These are phyloP conservation scores for Colletotrichum sp. DNA, from an alignment of 2,329 filamentous ascomycete species.

Conservation along the genomic window DNA sequence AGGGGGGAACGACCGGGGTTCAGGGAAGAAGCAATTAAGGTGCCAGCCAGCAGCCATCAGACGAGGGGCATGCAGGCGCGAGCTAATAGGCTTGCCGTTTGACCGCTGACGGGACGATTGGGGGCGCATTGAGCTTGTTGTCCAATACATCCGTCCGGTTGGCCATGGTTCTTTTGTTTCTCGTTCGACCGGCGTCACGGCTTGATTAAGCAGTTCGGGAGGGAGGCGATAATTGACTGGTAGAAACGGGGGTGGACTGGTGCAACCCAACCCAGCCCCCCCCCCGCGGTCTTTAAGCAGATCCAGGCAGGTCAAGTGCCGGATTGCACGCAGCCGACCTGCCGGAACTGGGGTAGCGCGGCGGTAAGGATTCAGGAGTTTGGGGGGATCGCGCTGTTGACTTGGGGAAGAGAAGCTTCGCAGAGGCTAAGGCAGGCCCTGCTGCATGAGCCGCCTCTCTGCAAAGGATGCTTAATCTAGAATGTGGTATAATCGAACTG, in stretches of 20 bases:
- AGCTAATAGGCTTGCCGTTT: background rate
- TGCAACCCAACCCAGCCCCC: background rate
- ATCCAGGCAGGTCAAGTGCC: slow-evolving; percentile 18
- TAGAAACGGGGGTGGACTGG: background rate
- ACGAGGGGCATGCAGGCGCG: background rate
- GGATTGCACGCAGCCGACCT: slow-evolving; percentile 13
- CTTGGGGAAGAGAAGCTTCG: background rate
- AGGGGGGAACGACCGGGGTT: background rate
- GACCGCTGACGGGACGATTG: background rate
- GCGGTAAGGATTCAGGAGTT: slow-evolving; percentile 1
- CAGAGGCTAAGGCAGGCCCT: background rate
- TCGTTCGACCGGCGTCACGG: background rate
- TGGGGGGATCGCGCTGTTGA: background rate
- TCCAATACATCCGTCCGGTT: background rate
- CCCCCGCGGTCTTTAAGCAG: background rate
- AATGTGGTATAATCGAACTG: background rate
- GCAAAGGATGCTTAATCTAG: background rate
- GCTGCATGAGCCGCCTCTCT: background rate
- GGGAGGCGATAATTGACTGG: background rate
- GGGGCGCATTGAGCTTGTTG: background rate
- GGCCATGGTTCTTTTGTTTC: background rate
- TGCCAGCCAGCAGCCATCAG: background rate
- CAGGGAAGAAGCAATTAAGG: background rate
- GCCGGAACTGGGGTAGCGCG: slow-evolving; percentile 18
- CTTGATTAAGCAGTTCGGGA: slow-evolving; percentile 16